Percentiles rank a stretch among this genome's conserved stretches.
phyloP scores from a whole-genome alignment of 1,284 basidiomycete genomes.

The Leccinum fuscescens region DNA sequence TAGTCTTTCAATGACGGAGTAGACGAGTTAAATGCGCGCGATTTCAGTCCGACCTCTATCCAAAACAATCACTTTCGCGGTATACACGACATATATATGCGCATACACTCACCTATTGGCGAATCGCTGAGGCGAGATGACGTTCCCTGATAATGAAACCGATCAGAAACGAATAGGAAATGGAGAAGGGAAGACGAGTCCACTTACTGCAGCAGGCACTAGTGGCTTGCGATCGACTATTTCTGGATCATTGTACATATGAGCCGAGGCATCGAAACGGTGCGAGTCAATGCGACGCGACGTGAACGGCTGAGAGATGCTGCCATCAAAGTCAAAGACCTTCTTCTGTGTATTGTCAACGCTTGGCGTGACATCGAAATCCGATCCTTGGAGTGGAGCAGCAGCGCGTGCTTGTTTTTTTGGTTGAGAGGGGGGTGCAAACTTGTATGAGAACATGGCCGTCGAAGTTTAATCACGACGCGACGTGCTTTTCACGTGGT shows the following conservation, averaged over 20 bases:
- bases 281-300: constrained; percentile 15
- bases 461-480: not conserved
- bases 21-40: constrained; percentile 2
- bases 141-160: constrained; percentile 10
- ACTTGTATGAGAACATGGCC: constrained; percentile 23
- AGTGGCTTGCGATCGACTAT: constrained; percentile 6
- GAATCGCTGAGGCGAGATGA: constrained; percentile 10
- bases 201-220: constrained; percentile 10
- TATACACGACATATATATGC: not conserved
- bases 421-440: constrained; percentile 16
- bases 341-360: constrained; percentile 7
- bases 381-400: constrained; percentile 8
- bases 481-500: not conserved
- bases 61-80: not conserved
- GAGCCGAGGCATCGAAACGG: constrained; percentile 7
- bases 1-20: constrained; percentile 9
- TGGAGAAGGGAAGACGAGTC: not conserved
- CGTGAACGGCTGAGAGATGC: constrained; percentile 12
- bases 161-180: not conserved
- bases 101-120: constrained; percentile 29
- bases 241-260: constrained; percentile 3
- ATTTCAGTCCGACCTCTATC: constrained; percentile 9
- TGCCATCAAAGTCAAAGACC: constrained; percentile 6
- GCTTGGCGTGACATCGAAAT: constrained; percentile 9
- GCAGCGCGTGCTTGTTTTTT: constrained; percentile 1